Conservation (phyloP, 208 protist genomes). For the Porcisia hertigi region DNA sequence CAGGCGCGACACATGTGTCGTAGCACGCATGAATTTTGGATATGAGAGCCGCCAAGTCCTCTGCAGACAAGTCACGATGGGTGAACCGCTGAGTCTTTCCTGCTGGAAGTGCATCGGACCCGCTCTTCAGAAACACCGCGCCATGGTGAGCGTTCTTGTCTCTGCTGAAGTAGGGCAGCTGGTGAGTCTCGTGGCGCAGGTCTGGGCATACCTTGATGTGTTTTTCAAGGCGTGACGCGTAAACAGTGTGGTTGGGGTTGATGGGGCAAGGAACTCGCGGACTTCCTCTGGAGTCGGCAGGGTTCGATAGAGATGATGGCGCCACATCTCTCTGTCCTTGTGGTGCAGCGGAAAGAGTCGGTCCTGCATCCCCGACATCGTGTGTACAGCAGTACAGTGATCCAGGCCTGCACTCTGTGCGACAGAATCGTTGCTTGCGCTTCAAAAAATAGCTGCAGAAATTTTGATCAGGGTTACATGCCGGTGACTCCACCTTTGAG, state of each 20-base stretch:
- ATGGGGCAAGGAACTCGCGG: conserved; percentile 73
- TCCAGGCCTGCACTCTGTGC: conserved; percentile 39
- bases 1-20: conserved; percentile 15
- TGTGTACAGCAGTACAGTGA: conserved; percentile 69
- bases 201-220: conserved; percentile 79
- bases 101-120: not conserved
- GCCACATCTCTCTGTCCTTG: not conserved
- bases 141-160: conserved; percentile 48
- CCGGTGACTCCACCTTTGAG: conserved; percentile 24
- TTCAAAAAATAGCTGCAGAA: conserved; percentile 67
- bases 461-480: conserved; percentile 47
- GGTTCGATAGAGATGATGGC: not conserved
- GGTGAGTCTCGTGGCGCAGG: conserved; percentile 43
- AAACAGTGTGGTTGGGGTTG: conserved; percentile 80
- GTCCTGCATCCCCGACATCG: not conserved
- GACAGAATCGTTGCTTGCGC: conserved; percentile 74
- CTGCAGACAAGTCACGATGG: conserved; percentile 25
- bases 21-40: conserved; percentile 28
- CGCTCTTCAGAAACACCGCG: conserved; percentile 2
- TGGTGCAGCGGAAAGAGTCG: not conserved
- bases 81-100: conserved; percentile 3
- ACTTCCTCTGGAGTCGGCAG: not conserved
- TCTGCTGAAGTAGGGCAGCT: conserved; percentile 56
- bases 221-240: conserved; percentile 49
- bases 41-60: conserved; percentile 25